Conservation (phyloP, 2,329 filamentous ascomycete species). For the Claviceps humidiphila region DNA sequence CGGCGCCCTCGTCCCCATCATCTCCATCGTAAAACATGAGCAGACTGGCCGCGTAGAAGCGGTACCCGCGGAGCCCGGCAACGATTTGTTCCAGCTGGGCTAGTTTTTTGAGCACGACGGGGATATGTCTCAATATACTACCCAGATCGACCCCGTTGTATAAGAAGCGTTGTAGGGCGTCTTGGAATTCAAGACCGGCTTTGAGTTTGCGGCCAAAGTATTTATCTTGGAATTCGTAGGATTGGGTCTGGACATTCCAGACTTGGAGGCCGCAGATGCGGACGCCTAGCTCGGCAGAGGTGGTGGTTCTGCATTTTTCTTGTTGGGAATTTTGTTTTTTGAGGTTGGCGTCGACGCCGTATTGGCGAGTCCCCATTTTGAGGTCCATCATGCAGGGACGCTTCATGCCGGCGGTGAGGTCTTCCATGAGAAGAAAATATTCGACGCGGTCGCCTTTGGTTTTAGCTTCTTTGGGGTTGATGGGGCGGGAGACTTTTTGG, state of each 20-base stretch:
- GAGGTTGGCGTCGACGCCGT: constrained; percentile 78
- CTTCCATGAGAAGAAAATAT: constrained; percentile 86
- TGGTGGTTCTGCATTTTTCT: constrained; percentile 84
- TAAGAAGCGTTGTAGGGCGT: constrained; percentile 76
- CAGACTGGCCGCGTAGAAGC: constrained; percentile 89
- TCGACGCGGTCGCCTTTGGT: constrained; percentile 58
- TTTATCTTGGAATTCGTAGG: constrained; percentile 94
- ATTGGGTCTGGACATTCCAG: constrained; percentile 74
- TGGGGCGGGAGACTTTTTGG: constrained; percentile 40
- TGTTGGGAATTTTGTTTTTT: constrained; percentile 91
- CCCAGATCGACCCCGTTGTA: constrained; percentile 75
- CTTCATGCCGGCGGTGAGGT: constrained; percentile 93
- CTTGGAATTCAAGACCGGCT: constrained; percentile 77
- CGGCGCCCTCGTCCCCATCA: constrained; percentile 29
- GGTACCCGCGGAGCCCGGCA: constrained; percentile 64
- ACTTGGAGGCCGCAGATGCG: constrained; percentile 92
- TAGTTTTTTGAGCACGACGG: constrained; percentile 73
- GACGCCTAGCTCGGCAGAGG: constrained; percentile 81
- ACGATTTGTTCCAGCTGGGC: constrained; percentile 74
- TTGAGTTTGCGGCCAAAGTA: constrained; percentile 87
- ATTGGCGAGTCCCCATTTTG: constrained; percentile 97
- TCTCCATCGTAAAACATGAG: constrained; percentile 96
- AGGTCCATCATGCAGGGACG: constrained; percentile 92
- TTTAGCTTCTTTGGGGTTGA: constrained; percentile 49
- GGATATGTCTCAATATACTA: constrained; percentile 77